Conservation (phyloP, 495 filamentous ascomycete genomes). For the Penicillium coffeae region DNA sequence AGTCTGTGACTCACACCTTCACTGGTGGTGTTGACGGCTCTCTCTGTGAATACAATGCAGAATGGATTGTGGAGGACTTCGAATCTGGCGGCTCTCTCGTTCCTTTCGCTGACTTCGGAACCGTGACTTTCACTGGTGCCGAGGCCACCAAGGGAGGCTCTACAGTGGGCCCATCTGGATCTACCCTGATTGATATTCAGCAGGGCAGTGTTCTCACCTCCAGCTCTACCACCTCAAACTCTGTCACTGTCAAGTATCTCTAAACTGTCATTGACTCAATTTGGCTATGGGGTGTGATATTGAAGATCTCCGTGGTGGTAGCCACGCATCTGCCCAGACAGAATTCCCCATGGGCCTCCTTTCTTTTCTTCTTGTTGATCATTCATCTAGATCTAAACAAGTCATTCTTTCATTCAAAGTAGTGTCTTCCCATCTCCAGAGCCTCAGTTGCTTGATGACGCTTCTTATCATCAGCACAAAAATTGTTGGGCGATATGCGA, state of each 20-base stretch:
- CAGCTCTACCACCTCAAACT: constrained; percentile 31
- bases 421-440: too few species aligned
- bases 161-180: constrained; percentile 32
- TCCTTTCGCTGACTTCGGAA: constrained; percentile 51
- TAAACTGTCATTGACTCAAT: too few species aligned
- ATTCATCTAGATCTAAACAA: too few species aligned
- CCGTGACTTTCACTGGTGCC: constrained; percentile 44
- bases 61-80: constrained; percentile 63
- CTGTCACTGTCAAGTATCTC: constrained; percentile 26
- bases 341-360: too few species aligned
- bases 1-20: constrained; percentile 47
- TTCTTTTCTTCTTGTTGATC: too few species aligned
- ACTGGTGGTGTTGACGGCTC: constrained; percentile 16
- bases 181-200: constrained; percentile 46
- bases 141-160: constrained; percentile 26
- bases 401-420: too few species aligned
- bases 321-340: too few species aligned
- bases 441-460: too few species aligned
- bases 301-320: too few species aligned
- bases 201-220: constrained; percentile 43
- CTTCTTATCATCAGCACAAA: too few species aligned
- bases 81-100: constrained; percentile 39
- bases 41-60: constrained; percentile 43
- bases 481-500: neutral
- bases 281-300: too few species aligned